phyloP scores from a whole-genome alignment of 2,329 filamentous ascomycete genomes.

The Amauroascus niger region DNA sequence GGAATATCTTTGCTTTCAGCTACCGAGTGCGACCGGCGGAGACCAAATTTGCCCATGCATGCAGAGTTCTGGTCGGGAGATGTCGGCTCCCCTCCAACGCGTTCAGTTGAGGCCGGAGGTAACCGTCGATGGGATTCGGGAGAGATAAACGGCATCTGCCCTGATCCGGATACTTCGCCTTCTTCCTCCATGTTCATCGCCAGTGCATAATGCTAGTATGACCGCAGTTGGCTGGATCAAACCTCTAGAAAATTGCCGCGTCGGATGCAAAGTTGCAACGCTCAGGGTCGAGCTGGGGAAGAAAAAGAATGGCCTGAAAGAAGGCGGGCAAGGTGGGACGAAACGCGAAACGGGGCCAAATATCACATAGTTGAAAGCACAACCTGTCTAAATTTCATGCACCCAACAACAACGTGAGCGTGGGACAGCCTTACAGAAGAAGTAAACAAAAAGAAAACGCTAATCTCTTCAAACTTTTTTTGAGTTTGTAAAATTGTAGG shows the following conservation, averaged over 20 bases:
- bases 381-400: not conserved
- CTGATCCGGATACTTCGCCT: not conserved
- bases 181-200: not conserved
- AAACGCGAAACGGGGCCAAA: constrained; percentile 8
- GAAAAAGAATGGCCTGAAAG: not conserved
- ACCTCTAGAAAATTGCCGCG: not conserved
- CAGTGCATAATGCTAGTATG: not conserved
- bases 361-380: constrained; percentile 10
- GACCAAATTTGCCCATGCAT: constrained; percentile 12
- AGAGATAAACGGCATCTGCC: not conserved
- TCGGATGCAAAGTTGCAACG: not conserved
- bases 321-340: constrained; percentile 1
- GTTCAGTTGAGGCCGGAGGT: not conserved
- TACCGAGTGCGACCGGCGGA: constrained; percentile 34
- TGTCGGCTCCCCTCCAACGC: not conserved
- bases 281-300: not conserved
- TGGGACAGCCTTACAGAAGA: not conserved
- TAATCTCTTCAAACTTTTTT: not conserved
- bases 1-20: constrained; percentile 27
- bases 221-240: not conserved
- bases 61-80: constrained; percentile 1
- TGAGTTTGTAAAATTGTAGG: not conserved
- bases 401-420: not conserved
- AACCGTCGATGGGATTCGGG: not conserved
- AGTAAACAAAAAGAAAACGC: constrained; percentile 4